Evolutionary conservation across 768 basidiomycete species (phyloP).

Genomic region (Suillus ampliporus): DNA sequence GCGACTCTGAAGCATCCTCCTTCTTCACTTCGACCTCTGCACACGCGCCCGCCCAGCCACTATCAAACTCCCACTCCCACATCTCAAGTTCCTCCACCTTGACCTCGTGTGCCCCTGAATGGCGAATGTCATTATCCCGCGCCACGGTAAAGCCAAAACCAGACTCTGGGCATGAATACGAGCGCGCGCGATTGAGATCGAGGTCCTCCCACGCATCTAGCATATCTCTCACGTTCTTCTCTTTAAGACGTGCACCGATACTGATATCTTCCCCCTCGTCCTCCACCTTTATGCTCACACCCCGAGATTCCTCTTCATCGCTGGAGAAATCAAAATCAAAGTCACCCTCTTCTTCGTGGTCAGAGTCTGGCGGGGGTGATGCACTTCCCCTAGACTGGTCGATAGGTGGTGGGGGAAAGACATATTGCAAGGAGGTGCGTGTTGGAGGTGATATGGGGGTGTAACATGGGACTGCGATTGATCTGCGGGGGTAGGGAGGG

Average conservation of each 20-base stretch:
- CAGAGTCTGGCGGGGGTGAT: conserved; percentile 75
- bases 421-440: conserved; percentile 26
- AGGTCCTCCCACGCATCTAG: conserved; percentile 75
- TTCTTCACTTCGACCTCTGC: conserved; percentile 51
- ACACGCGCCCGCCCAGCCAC: conserved; percentile 29
- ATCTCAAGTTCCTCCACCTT: conserved; percentile 50
- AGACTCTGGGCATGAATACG: background rate
- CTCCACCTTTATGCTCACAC: conserved; percentile 23
- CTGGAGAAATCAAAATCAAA: conserved; percentile 47
- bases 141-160: conserved; percentile 15
- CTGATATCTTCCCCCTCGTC: conserved; percentile 27
- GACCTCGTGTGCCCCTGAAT: conserved; percentile 40
- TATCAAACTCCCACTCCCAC: conserved; percentile 43
- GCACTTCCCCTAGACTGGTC: conserved; percentile 48
- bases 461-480: conserved; percentile 61
- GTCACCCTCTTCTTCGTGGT: conserved; percentile 37
- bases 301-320: conserved; percentile 8
- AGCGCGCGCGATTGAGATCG: conserved; percentile 37
- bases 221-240: conserved; percentile 64
- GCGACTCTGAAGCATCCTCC: conserved; percentile 30
- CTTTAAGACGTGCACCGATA: conserved; percentile 59
- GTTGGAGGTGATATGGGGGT: conserved; percentile 50
- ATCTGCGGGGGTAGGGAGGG: conserved; percentile 61
- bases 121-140: conserved; percentile 26
- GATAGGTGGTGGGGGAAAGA: conserved; percentile 30